Conservation (phyloP, 768 basidiomycete species). For the Phanerochaete carnosa region DNA sequence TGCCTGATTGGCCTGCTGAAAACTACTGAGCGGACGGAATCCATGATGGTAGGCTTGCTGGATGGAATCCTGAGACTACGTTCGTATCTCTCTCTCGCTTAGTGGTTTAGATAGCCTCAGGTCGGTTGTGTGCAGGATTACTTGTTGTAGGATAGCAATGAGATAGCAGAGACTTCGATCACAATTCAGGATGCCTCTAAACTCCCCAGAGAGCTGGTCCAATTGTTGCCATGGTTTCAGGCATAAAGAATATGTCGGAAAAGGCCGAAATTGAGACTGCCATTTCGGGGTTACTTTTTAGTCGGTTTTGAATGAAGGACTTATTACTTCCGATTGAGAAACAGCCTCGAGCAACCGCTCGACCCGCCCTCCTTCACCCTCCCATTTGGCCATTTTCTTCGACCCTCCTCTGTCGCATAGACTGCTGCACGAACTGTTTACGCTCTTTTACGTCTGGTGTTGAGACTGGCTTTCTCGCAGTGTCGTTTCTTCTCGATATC, state of each 20-base stretch:
- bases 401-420: constrained; percentile 5
- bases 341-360: background rate
- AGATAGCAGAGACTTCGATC: background rate
- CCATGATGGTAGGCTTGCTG: background rate
- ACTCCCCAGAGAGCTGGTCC: background rate
- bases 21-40: constrained; percentile 12
- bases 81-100: background rate
- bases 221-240: constrained; percentile 5
- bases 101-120: background rate
- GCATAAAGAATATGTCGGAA: background rate
- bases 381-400: constrained; percentile 2
- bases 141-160: background rate
- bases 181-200: too few relatives aligned
- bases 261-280: background rate
- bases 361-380: constrained; percentile 1
- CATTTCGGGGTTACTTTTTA: background rate
- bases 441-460: constrained; percentile 13
- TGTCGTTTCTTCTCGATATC: constrained; percentile 6
- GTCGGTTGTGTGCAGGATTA: background rate
- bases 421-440: constrained; percentile 15
- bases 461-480: constrained; percentile 12
- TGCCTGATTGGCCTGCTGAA: constrained; percentile 72
- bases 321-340: constrained; percentile 1
- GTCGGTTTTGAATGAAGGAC: background rate
- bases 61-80: background rate